phyloP scores from a whole-genome alignment of 2,329 filamentous ascomycete genomes.

The Neoscytalidium dimidiatum region DNA sequence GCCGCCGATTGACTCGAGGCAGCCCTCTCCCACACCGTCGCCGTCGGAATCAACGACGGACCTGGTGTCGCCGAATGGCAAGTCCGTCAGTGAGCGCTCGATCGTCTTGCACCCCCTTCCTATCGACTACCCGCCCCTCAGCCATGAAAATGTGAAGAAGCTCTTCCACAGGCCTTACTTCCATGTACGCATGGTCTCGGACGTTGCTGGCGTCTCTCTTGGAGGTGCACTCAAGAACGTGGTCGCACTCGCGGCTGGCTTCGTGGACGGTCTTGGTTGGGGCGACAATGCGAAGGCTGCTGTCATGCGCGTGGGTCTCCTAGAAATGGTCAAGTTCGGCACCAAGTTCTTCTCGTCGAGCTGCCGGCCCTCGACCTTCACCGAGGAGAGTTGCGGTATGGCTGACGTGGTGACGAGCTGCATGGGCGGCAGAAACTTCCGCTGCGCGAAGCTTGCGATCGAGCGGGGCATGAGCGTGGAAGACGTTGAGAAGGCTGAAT shows the following conservation, averaged over 20 bases:
- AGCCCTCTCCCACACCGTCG: slow-evolving; percentile 60
- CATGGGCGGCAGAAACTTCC: slow-evolving; percentile 88
- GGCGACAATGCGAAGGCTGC: slow-evolving; percentile 99
- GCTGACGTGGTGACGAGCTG: slow-evolving; percentile 95
- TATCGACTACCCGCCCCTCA: slow-evolving; percentile 78
- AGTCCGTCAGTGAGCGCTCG: slow-evolving; percentile 54
- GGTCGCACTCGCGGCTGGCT: slow-evolving; percentile 89
- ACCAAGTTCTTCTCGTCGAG: slow-evolving; percentile 88
- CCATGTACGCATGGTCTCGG: slow-evolving; percentile 89
- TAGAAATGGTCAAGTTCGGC: slow-evolving; percentile 96
- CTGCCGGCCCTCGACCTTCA: slow-evolving; percentile 82
- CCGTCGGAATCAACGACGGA: slow-evolving; percentile 53
- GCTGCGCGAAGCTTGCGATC: slow-evolving; percentile 86
- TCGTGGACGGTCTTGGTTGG: slow-evolving; percentile 94
- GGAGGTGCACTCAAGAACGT: slow-evolving; percentile 96
- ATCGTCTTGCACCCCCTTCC: slow-evolving; percentile 77
- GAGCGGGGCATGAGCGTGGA: slow-evolving; percentile 77
- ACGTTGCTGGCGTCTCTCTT: slow-evolving; percentile 96
- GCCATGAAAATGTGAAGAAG: slow-evolving; percentile 78
- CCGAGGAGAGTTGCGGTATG: slow-evolving; percentile 93
- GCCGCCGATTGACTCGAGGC: slow-evolving; percentile 80
- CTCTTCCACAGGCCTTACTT: slow-evolving; percentile 98
- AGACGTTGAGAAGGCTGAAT: slow-evolving; percentile 83
- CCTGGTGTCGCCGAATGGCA: slow-evolving; percentile 50
- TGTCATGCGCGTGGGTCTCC: slow-evolving; percentile 91